phyloP scores from a whole-genome alignment of 208 protist genomes.

The Acanthamoeba divionensis region DNA sequence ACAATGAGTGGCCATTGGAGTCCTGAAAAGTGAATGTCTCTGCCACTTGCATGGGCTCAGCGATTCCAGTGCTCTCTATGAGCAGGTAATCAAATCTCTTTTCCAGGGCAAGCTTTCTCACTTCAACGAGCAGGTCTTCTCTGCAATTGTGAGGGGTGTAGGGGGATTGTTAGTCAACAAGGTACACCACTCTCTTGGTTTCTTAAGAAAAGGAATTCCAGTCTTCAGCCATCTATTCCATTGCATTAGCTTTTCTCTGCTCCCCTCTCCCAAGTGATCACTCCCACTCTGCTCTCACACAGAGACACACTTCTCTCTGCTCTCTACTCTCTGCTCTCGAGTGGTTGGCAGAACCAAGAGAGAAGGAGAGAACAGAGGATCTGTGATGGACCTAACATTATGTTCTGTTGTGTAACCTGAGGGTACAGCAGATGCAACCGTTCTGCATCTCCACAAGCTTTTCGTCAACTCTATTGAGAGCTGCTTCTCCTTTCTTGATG shows the following conservation, averaged over 20 bases:
- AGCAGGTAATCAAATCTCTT: conserved; percentile 78
- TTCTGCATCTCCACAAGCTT: conserved; percentile 76
- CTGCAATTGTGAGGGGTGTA: not conserved
- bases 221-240: no score
- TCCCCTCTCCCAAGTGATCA: no score
- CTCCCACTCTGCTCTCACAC: not conserved
- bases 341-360: not conserved
- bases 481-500: conserved; percentile 61
- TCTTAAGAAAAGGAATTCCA: no score
- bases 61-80: conserved; percentile 76
- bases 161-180: no score
- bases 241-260: no score
- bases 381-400: not conserved
- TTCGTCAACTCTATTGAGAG: conserved; percentile 67
- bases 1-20: not conserved
- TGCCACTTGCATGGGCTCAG: conserved; percentile 78
- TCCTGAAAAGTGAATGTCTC: conserved; percentile 75
- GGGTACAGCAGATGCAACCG: conserved; percentile 86
- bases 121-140: conserved; percentile 78
- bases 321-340: not conserved
- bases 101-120: conserved; percentile 69
- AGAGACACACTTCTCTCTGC: not conserved
- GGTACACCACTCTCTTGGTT: no score
- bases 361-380: not conserved
- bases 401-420: no score